A percentile compares a stretch with the other conserved stretches of the same genome.
Conservation (phyloP, 2,329 filamentous ascomycete species). For the Cladophialophora immunda region DNA sequence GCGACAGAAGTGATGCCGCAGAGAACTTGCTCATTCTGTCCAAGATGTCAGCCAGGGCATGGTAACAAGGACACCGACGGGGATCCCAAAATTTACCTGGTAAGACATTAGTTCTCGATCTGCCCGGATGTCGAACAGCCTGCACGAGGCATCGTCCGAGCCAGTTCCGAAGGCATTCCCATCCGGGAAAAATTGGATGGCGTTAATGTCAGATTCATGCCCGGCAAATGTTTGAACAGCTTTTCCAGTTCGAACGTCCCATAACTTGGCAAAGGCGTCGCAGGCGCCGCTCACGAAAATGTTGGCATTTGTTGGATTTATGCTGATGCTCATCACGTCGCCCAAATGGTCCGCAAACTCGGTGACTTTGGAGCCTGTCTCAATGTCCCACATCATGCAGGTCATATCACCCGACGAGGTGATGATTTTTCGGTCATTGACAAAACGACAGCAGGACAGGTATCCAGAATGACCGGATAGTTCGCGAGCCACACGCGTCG, state of each 20-base stretch:
- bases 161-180: slow-evolving; percentile 98
- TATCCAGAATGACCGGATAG: slow-evolving; percentile 97
- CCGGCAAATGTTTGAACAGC: slow-evolving; percentile 98
- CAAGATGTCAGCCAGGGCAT: slow-evolving; percentile 30
- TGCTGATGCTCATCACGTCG: slow-evolving; percentile 99
- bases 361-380: slow-evolving; percentile 95
- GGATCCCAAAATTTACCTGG: slow-evolving; percentile 59
- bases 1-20: slow-evolving; percentile 98
- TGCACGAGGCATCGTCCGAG: slow-evolving; percentile 96
- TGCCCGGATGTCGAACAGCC: slow-evolving; percentile 96
- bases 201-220: slow-evolving; percentile 99
- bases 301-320: slow-evolving; percentile 99
- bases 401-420: slow-evolving; percentile 99
- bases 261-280: slow-evolving; percentile 97
- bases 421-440: slow-evolving; percentile 96
- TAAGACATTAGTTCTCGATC: slow-evolving; percentile 80
- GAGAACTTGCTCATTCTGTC: slow-evolving; percentile 91
- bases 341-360: slow-evolving; percentile 98
- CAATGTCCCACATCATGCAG: slow-evolving; percentile 99
- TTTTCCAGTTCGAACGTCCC: slow-evolving; percentile 98
- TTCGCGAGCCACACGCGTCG: slow-evolving; percentile 93
- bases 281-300: slow-evolving; percentile 99
- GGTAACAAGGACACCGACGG: slow-evolving; percentile 1
- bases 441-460: slow-evolving; percentile 97
- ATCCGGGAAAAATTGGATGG: slow-evolving; percentile 99